phyloP scores from a whole-genome alignment of 768 basidiomycete genomes.

The Amanita polypyramis region DNA sequence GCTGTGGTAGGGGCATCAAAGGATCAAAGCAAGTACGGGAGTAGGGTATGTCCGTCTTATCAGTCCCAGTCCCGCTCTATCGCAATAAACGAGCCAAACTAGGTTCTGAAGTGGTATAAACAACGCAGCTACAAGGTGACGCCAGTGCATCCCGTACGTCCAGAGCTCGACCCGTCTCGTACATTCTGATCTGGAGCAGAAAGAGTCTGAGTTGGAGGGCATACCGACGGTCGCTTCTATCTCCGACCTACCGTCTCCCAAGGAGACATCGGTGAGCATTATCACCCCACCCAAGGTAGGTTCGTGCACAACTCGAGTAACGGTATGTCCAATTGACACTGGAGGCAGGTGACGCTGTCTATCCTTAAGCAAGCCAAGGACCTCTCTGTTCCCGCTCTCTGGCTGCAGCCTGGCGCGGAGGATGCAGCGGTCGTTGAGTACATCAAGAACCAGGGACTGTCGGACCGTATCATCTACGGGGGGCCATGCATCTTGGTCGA shows the following conservation, averaged over 20 bases:
- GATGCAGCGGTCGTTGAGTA: slow-evolving; percentile 53
- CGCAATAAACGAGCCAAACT: neutral
- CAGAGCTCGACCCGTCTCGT: neutral
- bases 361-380: slow-evolving; percentile 57
- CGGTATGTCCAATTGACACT: neutral
- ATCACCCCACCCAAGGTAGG: slow-evolving; percentile 65
- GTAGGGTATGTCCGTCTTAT: slow-evolving; percentile 36
- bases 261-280: slow-evolving; percentile 65
- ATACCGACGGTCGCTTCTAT: slow-evolving; percentile 45
- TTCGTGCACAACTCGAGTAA: neutral
- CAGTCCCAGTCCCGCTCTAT: neutral
- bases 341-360: slow-evolving; percentile 52
- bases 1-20: slow-evolving; percentile 82
- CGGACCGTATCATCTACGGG: slow-evolving; percentile 63
- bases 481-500: slow-evolving; percentile 78
- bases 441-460: slow-evolving; percentile 54
- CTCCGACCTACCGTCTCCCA: slow-evolving; percentile 45
- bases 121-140: slow-evolving; percentile 45
- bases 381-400: slow-evolving; percentile 66
- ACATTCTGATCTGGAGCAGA: slow-evolving; percentile 29
- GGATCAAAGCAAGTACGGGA: slow-evolving; percentile 69
- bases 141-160: slow-evolving; percentile 64
- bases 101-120: slow-evolving; percentile 78
- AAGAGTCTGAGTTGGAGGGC: slow-evolving; percentile 61
- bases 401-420: slow-evolving; percentile 87